Conservation (phyloP, 169 alveolate species). For the Plasmodium blacklocki region DNA sequence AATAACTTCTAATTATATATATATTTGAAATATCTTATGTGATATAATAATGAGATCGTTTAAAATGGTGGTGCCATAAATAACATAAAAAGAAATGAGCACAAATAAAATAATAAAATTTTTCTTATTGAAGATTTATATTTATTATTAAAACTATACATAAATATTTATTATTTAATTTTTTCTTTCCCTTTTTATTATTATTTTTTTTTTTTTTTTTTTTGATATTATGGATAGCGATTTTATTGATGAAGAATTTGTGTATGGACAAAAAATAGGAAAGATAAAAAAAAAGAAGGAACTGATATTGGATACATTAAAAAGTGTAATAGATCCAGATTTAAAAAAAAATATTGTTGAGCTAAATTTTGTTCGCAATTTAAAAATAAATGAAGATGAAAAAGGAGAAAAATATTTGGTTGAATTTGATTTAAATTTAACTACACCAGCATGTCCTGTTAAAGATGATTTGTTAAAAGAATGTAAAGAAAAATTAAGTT, state of each 20-base stretch:
- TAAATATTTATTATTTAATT: background rate
- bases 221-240: conserved; percentile 58
- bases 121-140: too few relatives aligned
- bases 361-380: conserved; percentile 83
- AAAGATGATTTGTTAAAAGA: conserved; percentile 80
- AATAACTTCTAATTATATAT: too few relatives aligned
- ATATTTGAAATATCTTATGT: too few relatives aligned
- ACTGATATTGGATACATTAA: conserved; percentile 65
- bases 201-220: background rate
- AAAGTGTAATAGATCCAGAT: conserved; percentile 87
- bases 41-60: too few relatives aligned
- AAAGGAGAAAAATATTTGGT: conserved; percentile 63
- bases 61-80: too few relatives aligned
- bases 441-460: conserved; percentile 91
- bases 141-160: background rate
- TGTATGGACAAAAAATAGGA: conserved; percentile 31
- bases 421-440: conserved; percentile 81
- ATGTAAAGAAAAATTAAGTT: conserved; percentile 68
- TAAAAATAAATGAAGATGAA: conserved; percentile 76
- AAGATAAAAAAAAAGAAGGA: conserved; percentile 72
- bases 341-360: conserved; percentile 86
- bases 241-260: conserved; percentile 68
- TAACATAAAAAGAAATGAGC: too few relatives aligned
- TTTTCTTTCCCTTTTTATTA: background rate
- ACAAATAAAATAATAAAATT: too few relatives aligned